Evolutionary conservation across 2,329 filamentous ascomycete genomes (phyloP).

Genomic region (Colletotrichum nymphaeae): DNA sequence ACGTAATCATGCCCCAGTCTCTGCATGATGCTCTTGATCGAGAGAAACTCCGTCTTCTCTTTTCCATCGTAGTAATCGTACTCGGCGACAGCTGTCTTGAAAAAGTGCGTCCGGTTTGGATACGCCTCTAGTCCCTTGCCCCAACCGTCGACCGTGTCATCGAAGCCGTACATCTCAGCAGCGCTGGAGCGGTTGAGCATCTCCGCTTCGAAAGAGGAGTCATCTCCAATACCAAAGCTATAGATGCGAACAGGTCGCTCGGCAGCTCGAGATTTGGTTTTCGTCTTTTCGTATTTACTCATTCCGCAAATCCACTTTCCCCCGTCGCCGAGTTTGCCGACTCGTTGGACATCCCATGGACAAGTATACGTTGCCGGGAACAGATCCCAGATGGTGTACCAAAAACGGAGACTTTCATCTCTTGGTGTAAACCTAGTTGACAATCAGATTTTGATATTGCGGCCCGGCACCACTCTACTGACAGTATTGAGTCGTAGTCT

Average conservation of each 20-base stretch:
- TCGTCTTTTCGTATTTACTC: conserved; percentile 43
- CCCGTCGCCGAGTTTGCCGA: conserved; percentile 51
- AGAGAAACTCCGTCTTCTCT: conserved; percentile 43
- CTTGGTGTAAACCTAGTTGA: background rate
- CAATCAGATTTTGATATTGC: too few relatives aligned
- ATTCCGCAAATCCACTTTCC: conserved; percentile 56
- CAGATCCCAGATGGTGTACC: conserved; percentile 52
- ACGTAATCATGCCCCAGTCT: conserved; percentile 50
- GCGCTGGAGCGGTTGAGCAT: conserved; percentile 49
- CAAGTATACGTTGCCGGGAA: conserved; percentile 50
- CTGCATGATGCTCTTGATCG: conserved; percentile 49
- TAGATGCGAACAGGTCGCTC: conserved; percentile 46
- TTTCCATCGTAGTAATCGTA: conserved; percentile 38
- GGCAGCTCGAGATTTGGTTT: conserved; percentile 21
- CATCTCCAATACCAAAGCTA: conserved; percentile 49
- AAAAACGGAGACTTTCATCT: background rate
- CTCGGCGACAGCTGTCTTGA: conserved; percentile 43
- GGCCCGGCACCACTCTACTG: background rate
- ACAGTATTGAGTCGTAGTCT: background rate
- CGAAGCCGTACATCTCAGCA: conserved; percentile 49
- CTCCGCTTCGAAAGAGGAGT: conserved; percentile 51
- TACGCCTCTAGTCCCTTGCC: conserved; percentile 41
- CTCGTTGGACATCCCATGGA: conserved; percentile 51
- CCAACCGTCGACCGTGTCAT: conserved; percentile 48
- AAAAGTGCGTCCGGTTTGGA: conserved; percentile 44